Conservation (phyloP, 768 basidiomycete genomes). For the Trametes sanguinea region DNA sequence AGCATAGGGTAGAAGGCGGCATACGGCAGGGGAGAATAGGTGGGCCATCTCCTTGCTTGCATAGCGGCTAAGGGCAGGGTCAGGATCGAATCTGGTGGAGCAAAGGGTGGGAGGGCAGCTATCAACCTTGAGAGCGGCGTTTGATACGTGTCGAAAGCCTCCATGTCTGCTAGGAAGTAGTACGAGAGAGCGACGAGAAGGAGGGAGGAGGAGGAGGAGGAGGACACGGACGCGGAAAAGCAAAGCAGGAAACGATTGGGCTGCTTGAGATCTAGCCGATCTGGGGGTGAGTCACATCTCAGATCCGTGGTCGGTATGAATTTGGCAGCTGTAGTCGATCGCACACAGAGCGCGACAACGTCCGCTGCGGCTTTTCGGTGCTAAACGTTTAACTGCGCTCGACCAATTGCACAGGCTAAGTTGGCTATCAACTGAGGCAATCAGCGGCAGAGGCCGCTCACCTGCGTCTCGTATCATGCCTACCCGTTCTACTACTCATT, state of each 20-base stretch:
- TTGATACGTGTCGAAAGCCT: slow-evolving; percentile 71
- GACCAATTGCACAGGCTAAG: too few relatives aligned
- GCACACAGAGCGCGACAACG: too few relatives aligned
- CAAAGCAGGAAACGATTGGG: not conserved
- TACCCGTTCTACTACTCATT: too few relatives aligned
- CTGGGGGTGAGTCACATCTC: not conserved
- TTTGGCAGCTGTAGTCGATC: too few relatives aligned
- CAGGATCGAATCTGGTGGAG: slow-evolving; percentile 2
- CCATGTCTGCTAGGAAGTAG: slow-evolving; percentile 45
- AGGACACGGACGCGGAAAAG: not conserved
- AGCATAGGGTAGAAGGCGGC: slow-evolving; percentile 30
- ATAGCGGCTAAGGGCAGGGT: slow-evolving; percentile 72
- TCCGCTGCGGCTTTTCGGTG: too few relatives aligned
- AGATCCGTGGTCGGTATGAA: not conserved
- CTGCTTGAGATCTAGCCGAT: slow-evolving; percentile 3
- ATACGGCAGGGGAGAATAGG: slow-evolving; percentile 90
- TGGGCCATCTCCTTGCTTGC: slow-evolving; percentile 98
- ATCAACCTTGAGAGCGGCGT: slow-evolving; percentile 77
- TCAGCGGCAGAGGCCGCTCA: too few relatives aligned
- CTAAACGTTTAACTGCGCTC: too few relatives aligned
- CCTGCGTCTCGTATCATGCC: too few relatives aligned
- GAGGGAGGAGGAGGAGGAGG: not conserved
- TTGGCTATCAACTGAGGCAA: too few relatives aligned
- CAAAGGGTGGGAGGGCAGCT: not conserved
- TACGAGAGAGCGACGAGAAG: not conserved